Conservation (phyloP, 352 stramenopile species). For the Phytopythium chamaehyphon region DNA sequence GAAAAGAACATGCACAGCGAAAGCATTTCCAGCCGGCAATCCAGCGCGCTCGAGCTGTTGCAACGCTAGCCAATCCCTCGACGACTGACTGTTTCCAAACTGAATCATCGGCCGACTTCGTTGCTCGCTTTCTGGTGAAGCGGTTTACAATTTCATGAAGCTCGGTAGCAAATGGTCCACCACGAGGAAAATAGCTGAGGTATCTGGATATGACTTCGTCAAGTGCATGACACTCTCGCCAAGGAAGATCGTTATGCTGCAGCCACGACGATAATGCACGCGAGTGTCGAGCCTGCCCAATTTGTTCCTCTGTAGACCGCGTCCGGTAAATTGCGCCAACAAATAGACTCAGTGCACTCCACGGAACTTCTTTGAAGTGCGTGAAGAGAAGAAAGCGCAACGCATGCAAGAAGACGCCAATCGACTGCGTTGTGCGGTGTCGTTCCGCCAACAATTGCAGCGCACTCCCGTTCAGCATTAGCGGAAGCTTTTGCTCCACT, state of each 20-base stretch:
- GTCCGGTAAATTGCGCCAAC: conserved; percentile 16
- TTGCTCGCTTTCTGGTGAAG: not conserved
- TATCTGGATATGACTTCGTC: too few species aligned
- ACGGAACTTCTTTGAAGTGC: conserved; percentile 50
- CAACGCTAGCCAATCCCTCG: conserved; percentile 22
- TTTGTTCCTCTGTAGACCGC: conserved; percentile 13
- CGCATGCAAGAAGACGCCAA: conserved; percentile 53
- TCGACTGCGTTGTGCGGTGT: conserved; percentile 59
- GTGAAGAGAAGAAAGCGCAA: conserved; percentile 58
- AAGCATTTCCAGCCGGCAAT: conserved; percentile 67
- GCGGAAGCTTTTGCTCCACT: conserved; percentile 53
- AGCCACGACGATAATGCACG: not conserved
- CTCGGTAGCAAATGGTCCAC: not conserved
- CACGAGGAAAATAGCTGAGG: not conserved
- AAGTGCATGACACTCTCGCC: too few species aligned
- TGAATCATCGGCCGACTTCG: not conserved
- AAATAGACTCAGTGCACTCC: conserved; percentile 63
- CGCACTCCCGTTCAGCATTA: conserved; percentile 44
- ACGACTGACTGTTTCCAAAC: conserved; percentile 34
- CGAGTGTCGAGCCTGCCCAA: not conserved
- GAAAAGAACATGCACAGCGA: conserved; percentile 45
- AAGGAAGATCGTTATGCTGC: too few species aligned
- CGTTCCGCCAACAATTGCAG: conserved; percentile 41
- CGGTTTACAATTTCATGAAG: not conserved
- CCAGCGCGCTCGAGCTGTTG: conserved; percentile 31